Conservation (phyloP, 2,329 filamentous ascomycete genomes). For the Xylaria sp. region DNA sequence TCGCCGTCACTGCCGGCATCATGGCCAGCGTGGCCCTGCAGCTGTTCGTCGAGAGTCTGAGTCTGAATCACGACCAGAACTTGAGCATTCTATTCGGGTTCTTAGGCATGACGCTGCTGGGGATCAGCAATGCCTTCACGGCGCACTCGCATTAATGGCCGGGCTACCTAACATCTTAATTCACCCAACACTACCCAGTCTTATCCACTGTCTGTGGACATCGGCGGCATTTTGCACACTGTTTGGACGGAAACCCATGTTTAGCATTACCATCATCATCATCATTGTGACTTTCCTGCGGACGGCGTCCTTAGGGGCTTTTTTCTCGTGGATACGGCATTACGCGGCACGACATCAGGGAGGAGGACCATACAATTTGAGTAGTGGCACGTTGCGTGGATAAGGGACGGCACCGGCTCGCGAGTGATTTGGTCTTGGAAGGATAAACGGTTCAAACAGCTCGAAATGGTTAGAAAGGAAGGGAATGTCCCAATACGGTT, state of each 20-base stretch:
- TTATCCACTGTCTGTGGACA: background rate
- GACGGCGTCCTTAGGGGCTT: constrained; percentile 3
- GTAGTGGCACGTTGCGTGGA: too few species aligned
- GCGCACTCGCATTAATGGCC: constrained; percentile 48
- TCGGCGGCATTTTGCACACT: background rate
- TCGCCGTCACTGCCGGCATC: constrained; percentile 87
- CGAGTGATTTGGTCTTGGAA: background rate
- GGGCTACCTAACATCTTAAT: background rate
- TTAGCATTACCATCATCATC: too few species aligned
- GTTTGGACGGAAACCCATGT: background rate
- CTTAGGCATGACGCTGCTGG: constrained; percentile 84
- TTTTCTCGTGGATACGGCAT: background rate
- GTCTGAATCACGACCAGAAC: constrained; percentile 76
- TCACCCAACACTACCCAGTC: background rate
- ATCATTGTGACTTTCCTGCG: too few species aligned
- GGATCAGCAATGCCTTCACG: constrained; percentile 83
- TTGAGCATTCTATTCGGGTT: constrained; percentile 82
- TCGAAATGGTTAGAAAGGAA: too few species aligned
- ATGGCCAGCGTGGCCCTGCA: constrained; percentile 94
- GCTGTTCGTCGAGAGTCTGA: constrained; percentile 83
- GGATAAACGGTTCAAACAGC: background rate
- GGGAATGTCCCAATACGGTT: too few species aligned
- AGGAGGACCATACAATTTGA: too few species aligned
- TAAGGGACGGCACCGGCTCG: too few species aligned
- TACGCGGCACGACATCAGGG: too few species aligned